Percentiles rank a stretch among this genome's conserved stretches.
Conservation (phyloP, 1,284 basidiomycete species). For the Cutaneotrichosporon curvatum region DNA sequence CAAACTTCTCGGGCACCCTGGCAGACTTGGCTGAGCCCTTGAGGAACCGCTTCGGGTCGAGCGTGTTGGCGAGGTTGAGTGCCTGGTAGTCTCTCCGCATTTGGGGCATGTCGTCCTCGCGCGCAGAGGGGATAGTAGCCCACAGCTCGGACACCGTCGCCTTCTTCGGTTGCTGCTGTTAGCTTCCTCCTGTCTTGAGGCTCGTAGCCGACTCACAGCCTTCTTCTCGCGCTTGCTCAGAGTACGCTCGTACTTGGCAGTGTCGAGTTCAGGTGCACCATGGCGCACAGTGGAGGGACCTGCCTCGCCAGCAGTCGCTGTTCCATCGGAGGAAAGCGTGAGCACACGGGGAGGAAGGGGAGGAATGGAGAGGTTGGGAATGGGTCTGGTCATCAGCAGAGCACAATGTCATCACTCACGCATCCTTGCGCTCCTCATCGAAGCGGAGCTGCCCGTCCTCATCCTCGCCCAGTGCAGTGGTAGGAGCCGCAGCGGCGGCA, state of each 20-base stretch:
- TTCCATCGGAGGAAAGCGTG: slow-evolving; percentile 27
- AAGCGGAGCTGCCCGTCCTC: slow-evolving; percentile 37
- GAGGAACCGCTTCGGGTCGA: slow-evolving; percentile 96
- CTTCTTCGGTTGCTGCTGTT: slow-evolving; percentile 51
- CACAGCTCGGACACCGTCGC: slow-evolving; percentile 75
- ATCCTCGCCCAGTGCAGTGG: slow-evolving; percentile 24
- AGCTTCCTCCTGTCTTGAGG: slow-evolving; percentile 40
- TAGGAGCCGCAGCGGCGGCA: background rate
- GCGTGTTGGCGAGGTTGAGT: slow-evolving; percentile 76
- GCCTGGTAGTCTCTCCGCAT: slow-evolving; percentile 90
- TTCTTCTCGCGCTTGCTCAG: slow-evolving; percentile 38
- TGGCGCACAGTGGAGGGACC: slow-evolving; percentile 4
- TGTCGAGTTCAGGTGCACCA: slow-evolving; percentile 28
- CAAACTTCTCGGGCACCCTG: slow-evolving; percentile 78
- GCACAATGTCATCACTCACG: slow-evolving; percentile 26
- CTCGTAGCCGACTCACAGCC: slow-evolving; percentile 24
- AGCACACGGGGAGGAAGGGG: slow-evolving; percentile 57
- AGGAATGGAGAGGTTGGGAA: slow-evolving; percentile 40
- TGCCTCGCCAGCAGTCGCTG: slow-evolving; percentile 18
- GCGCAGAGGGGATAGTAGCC: slow-evolving; percentile 84
- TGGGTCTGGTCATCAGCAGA: slow-evolving; percentile 48
- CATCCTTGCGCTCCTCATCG: slow-evolving; percentile 38
- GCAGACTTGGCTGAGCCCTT: slow-evolving; percentile 68
- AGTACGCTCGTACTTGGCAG: slow-evolving; percentile 50
- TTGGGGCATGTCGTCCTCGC: slow-evolving; percentile 69